Evolutionary conservation across 441 rosid species (phyloP), one percentile per base, ranked within the genome.

Genomic region (Rhodomyrtus psidioides): DNA sequence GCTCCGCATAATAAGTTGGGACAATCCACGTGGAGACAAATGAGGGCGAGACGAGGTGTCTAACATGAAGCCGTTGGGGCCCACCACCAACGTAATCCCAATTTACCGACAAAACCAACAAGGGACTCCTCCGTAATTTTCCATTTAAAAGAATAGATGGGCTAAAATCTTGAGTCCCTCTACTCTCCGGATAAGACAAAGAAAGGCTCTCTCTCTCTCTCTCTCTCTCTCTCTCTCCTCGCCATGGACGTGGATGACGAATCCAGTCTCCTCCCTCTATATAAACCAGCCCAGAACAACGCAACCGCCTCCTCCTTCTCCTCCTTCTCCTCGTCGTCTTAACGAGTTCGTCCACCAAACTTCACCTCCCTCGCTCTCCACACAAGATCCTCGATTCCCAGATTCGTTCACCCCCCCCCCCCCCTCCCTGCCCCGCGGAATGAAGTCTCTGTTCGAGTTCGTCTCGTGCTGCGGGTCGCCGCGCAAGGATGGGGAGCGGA

Each of bases 391-490:
- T 19, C 24, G 76, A 19, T 34, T 34, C 51, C 12, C 14, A 39
- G 59, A 56, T 9, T 56, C n/a, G 58, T 55, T 55, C 58, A n/a
- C 10, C 49, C 49, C 49, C n/a, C n/a, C n/a, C n/a, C n/a, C n/a
- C n/a, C n/a, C n/a, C n/a, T n/a, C n/a, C n/a, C 44, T 5, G 26
- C 26, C 57, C 26, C 4, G 59, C 59, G 59, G 76, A 34, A 90
- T 90, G 92, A 90, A 56, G 82, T 89, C 60, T 44, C 87, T 90
- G 58, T 75, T 85, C 85, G 89, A 87, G 55, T 88, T 89, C 39
- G 89, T 93, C 42, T 53, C 84, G 23, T 90, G 93, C 30, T 94
- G 90, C 54, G 89, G 91, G 59, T 90, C 87, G 34, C 87, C 87
- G 44, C 81, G 83, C 7, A 65, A 19, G 76, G 46, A 65, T 85